A percentile compares a stretch with the other conserved stretches of the same genome.
Conservation (phyloP, 1,284 basidiomycete genomes). For the Laetiporus sulphureus region DNA sequence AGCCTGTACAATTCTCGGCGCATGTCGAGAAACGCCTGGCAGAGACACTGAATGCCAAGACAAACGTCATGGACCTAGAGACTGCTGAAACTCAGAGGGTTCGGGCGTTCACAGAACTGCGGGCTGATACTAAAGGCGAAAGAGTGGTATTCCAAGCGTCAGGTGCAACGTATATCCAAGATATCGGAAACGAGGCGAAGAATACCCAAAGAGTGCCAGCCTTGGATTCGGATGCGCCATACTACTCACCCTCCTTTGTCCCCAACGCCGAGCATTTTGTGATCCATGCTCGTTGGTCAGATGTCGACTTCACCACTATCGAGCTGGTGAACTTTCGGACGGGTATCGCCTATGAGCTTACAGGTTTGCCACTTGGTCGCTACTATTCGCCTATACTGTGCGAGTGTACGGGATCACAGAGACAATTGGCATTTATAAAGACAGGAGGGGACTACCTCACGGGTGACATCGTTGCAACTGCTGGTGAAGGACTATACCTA, state of each 20-base stretch:
- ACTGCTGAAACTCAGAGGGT: slow-evolving; percentile 47
- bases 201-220: slow-evolving; percentile 39
- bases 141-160: slow-evolving; percentile 51
- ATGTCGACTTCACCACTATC: slow-evolving; percentile 53
- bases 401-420: slow-evolving; percentile 31
- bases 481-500: slow-evolving; percentile 54
- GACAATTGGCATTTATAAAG: slow-evolving; percentile 59
- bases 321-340: slow-evolving; percentile 52
- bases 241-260: slow-evolving; percentile 66
- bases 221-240: slow-evolving; percentile 39
- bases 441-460: slow-evolving; percentile 50
- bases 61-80: slow-evolving; percentile 46
- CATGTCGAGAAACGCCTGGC: slow-evolving; percentile 58
- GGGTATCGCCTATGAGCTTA: slow-evolving; percentile 39
- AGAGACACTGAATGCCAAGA: slow-evolving; percentile 42
- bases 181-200: slow-evolving; percentile 25
- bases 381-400: slow-evolving; percentile 56
- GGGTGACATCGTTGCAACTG: slow-evolving; percentile 58
- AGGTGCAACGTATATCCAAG: slow-evolving; percentile 44
- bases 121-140: slow-evolving; percentile 44
- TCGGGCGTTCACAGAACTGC: slow-evolving; percentile 53
- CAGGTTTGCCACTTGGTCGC: slow-evolving; percentile 53
- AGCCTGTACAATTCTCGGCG: slow-evolving; percentile 50
- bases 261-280: slow-evolving; percentile 38
- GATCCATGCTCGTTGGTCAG: slow-evolving; percentile 63